Base-by-base conservation (phyloP, 805 yeast species). In the Vanderwaltozyma tropicalis region DNA sequence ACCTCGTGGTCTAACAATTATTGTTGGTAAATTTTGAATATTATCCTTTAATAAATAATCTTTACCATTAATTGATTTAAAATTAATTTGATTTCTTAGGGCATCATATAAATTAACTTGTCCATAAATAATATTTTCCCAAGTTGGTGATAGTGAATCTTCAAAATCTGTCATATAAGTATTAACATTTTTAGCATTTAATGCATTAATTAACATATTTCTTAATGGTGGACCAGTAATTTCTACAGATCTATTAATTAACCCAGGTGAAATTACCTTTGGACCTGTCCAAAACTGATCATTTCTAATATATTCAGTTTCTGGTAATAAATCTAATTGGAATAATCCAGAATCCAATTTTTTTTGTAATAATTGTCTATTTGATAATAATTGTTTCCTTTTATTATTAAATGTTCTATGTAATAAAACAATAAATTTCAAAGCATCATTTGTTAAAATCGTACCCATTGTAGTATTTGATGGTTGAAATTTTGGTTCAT, bases 151-250 rank as follows among this genome's bases (percentile, higher is more conserved):
- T 50, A 82, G 74, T 14, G 88, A 80, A 60, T 82, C 92, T 61
- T 82, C 94, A 52, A 82, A 80, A 65, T 82, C 94, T 31, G 86
- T 78, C 92, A 82, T 82, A 58, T 82, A 82, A 22, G 92, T 81
- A 44, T 80, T 80, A 31, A 82, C 92, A 15, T n/a, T 24, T 38
- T 72, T 69, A 0, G 88, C 77, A 62, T 82, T 82, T 57, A 82
- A 69, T 2, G 89, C 92, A 54, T 81, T 82, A 53, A 82, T 76
- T 45, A 82, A 74, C 94, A 82, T 82, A 51, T 82, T 80, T 46
- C 89, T 72, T 56, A 80, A 81, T 38, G 88, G 82, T 16, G 94
- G 94, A 35, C 94, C 94, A 18, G 94, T 82, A 59, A 82, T 82
- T 61, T 82, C 92, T 31, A 76, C 78, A 56, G 86, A 72, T 64